Evolutionary conservation across 108 stramenopile genomes (phyloP).

Genomic region (Aurantiochytrium sp.): DNA sequence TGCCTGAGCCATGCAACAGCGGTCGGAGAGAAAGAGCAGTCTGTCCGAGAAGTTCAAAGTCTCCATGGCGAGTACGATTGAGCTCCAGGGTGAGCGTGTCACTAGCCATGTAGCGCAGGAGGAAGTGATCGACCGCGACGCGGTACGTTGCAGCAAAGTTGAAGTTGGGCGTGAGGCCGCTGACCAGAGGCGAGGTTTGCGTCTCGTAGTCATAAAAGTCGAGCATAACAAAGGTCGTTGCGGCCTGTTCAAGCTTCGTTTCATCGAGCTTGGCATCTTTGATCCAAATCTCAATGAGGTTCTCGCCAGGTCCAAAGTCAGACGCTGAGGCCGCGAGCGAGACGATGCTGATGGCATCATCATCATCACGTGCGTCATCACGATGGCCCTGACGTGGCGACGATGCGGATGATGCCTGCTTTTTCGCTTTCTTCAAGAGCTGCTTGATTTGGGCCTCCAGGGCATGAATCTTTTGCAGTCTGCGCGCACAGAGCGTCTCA

Average conservation of each 20-base stretch:
- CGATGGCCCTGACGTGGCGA: not conserved
- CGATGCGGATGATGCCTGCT: not conserved
- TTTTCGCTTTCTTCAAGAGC: constrained; percentile 5
- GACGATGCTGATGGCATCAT: constrained; percentile 22
- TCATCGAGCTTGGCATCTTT: constrained; percentile 38
- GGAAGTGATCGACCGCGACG: constrained; percentile 55
- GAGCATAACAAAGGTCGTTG: constrained; percentile 46
- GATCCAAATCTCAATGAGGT: constrained; percentile 59
- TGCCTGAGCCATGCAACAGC: constrained; percentile 31
- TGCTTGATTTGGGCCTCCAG: constrained; percentile 51
- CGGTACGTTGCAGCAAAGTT: constrained; percentile 59
- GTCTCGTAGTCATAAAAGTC: constrained; percentile 63
- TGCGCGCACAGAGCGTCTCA: constrained; percentile 36
- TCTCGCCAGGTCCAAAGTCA: constrained; percentile 48
- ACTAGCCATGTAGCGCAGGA: constrained; percentile 52
- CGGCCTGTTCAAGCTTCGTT: constrained; percentile 24
- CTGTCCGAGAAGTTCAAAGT: constrained; percentile 41
- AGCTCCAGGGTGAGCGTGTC: constrained; percentile 46
- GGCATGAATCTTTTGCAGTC: constrained; percentile 36
- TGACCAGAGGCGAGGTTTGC: constrained; percentile 50
- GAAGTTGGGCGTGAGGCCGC: constrained; percentile 41
- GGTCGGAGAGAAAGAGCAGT: constrained; percentile 29
- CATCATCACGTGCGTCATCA: constrained; percentile 9
- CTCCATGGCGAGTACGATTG: constrained; percentile 50
- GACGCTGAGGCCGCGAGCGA: not conserved